These are phyloP conservation scores for Penicillium sclerotiorum DNA, from an alignment of 2,329 filamentous ascomycete species.

Conservation along the genomic window DNA sequence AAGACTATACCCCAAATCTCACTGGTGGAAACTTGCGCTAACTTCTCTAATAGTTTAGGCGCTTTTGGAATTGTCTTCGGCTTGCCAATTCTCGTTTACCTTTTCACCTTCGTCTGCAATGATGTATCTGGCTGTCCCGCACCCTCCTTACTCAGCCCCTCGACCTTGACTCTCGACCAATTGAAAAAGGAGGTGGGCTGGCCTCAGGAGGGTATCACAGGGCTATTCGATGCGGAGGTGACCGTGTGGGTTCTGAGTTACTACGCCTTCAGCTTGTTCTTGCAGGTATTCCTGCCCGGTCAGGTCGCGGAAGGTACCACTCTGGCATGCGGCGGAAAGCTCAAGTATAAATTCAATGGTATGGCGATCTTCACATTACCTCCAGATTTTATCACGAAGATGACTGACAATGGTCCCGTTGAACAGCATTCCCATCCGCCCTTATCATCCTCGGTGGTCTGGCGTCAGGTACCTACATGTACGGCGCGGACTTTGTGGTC, in stretches of 20 bases:
- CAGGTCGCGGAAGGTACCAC: conserved; percentile 69
- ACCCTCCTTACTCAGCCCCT: conserved; percentile 74
- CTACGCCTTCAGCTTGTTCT: conserved; percentile 72
- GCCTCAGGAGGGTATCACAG: conserved; percentile 70
- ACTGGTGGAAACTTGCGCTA: conserved; percentile 13
- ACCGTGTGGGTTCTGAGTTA: conserved; percentile 74
- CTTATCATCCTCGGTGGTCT: conserved; percentile 71
- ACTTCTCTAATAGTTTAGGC: conserved; percentile 61
- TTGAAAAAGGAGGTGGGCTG: conserved; percentile 82
- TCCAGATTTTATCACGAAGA: not conserved
- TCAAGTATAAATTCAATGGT: conserved; percentile 84
- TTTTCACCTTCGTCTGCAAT: conserved; percentile 85
- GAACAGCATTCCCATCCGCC: conserved; percentile 72
- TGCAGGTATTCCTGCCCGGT: conserved; percentile 78
- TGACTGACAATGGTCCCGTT: conserved; percentile 5
- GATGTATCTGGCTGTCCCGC: conserved; percentile 89
- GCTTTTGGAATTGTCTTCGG: conserved; percentile 77
- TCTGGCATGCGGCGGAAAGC: conserved; percentile 69
- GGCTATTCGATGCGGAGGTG: conserved; percentile 70
- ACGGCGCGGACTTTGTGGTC: conserved; percentile 80
- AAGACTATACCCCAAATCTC: conserved; percentile 25
- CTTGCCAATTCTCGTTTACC: conserved; percentile 76
- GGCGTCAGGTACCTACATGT: conserved; percentile 71
- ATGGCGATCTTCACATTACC: conserved; percentile 22
- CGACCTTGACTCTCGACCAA: conserved; percentile 68